Base-by-base conservation (phyloP, 2,329 filamentous ascomycete species). In the Ceratocystis cacaofunesta region DNA sequence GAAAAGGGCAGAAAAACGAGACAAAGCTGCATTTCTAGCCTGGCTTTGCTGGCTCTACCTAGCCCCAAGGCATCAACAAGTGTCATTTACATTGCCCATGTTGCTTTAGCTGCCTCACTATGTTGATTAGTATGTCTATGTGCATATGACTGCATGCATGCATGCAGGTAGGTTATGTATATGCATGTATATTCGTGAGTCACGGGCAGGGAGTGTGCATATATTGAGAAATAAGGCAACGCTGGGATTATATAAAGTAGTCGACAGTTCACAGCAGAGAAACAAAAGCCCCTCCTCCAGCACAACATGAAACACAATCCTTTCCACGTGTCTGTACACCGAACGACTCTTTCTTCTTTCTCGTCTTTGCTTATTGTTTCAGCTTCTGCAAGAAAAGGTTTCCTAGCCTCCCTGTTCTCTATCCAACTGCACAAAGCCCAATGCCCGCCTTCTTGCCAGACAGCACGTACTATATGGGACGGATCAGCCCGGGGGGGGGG, bases 221-320 rank as follows among this genome's bases (percentile, higher is more conserved):
- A 58, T 25, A 36, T 58, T 15, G 32, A 58, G 28, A 41, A 41
- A 41, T 15, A 41, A 41, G 36, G 1, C 36, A 41, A 41, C 36
- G 1, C 36, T 15, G 36, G 36, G 12, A 8, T 41, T 7, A 41
- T 41, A 28, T 15, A 25, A 6, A 52, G 48, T 6, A 4, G n/a
- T 22, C n/a, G 8, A 22, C 46, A 48, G 36, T 4, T 22, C 6
- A 48, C 46, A 22, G 8, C 46, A 48, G 46, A 22, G 46, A 48
- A 48, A 48, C 46, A 22, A 48, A 25, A 52, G 22, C 48, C 25
- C 19, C 22, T 28, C 22, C 17, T 15, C 8, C 19, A 52, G 48
- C 48, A 25, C 48, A 52, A 55, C 28, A 32, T 58, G 55, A 58
- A 58, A 58, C 55, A 36, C 30, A 36, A 58, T 58, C 55, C 55